Conservation (phyloP, 108 stramenopile genomes). For the Parietichytrium sp. region DNA sequence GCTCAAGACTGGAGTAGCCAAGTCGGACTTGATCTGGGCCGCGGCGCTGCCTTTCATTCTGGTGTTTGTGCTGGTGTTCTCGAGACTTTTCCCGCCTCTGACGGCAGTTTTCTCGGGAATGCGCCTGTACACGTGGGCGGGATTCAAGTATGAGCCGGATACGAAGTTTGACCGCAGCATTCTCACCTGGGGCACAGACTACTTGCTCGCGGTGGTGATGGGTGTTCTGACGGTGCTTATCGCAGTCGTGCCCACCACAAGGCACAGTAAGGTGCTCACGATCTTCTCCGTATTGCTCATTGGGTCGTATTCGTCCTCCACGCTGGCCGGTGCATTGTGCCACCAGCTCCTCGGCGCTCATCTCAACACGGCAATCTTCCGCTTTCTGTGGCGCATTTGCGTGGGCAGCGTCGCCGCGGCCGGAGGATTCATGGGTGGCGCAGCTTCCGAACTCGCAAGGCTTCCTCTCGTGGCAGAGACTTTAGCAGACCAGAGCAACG, state of each 20-base stretch:
- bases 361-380: conserved; percentile 66
- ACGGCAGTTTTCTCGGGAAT: background rate
- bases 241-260: background rate
- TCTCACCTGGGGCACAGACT: conserved; percentile 81
- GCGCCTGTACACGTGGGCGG: background rate
- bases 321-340: conserved; percentile 66
- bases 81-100: conserved; percentile 20
- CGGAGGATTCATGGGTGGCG: conserved; percentile 68
- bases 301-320: conserved; percentile 63
- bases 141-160: background rate
- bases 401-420: conserved; percentile 77
- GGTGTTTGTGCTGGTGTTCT: too few species aligned
- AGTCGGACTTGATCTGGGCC: too few species aligned
- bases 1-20: too few species aligned
- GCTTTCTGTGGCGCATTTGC: conserved; percentile 72
- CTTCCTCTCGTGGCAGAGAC: too few species aligned
- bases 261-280: background rate
- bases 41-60: too few species aligned
- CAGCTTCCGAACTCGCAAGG: conserved; percentile 47
- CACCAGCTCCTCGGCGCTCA: conserved; percentile 65
- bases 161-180: conserved; percentile 70
- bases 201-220: conserved; percentile 68
- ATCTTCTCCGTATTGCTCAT: conserved; percentile 51
- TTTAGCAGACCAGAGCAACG: too few species aligned
- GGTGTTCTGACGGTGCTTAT: conserved; percentile 18